Evolutionary conservation across 129 eudicot species (phyloP).

Genomic region (Helianthus tuberosus): DNA sequence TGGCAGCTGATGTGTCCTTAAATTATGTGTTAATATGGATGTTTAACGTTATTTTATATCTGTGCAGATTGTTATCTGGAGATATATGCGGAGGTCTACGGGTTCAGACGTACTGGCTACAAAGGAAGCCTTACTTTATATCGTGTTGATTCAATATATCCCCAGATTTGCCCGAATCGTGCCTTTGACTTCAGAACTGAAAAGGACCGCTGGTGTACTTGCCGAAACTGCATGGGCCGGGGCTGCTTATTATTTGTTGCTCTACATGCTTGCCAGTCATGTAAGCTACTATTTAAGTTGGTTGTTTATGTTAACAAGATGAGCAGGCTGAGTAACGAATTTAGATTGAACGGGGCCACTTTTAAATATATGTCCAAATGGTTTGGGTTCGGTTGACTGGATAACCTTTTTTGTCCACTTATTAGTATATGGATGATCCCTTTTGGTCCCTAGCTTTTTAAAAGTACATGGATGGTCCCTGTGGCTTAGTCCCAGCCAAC

Average conservation of each 20-base stretch:
- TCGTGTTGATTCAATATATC: constrained; percentile 73
- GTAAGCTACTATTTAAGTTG: constrained; percentile 46
- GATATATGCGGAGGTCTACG: constrained; percentile 65
- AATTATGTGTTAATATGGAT: background rate
- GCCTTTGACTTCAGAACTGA: constrained; percentile 82
- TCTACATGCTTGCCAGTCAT: constrained; percentile 96
- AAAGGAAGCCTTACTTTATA: constrained; percentile 74
- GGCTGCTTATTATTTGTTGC: constrained; percentile 78
- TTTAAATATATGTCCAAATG: background rate
- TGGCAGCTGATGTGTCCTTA: background rate
- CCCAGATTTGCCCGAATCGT: constrained; percentile 73
- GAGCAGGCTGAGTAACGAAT: background rate
- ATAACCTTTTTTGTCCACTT: background rate
- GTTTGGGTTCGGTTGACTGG: constrained; percentile 1
- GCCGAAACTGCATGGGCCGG: constrained; percentile 99
- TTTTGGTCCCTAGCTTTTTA: no score
- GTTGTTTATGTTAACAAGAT: constrained; percentile 7
- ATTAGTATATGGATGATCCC: background rate
- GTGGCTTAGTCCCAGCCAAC: no score
- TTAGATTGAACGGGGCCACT: background rate
- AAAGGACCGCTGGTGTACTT: constrained; percentile 91
- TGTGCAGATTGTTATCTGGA: constrained; percentile 87
- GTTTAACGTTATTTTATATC: constrained; percentile 21
- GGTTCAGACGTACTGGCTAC: constrained; percentile 86
- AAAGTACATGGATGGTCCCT: no score